These are phyloP conservation scores for Trifolium repens DNA, from an alignment of 306 rosid species.

Conservation along the genomic window DNA sequence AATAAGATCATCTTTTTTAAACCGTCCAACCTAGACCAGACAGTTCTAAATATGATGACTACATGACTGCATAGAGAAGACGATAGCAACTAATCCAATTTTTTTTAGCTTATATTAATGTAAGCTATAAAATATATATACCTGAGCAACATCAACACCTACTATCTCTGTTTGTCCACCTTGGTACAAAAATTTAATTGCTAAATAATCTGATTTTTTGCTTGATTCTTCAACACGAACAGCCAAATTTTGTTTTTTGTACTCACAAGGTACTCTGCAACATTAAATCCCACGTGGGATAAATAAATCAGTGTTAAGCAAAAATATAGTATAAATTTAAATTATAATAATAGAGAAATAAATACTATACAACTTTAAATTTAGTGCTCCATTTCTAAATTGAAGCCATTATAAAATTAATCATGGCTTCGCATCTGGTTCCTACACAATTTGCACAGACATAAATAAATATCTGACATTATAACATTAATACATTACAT, in stretches of 20 bases:
- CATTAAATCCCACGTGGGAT: constrained; percentile 6
- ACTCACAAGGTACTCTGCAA: constrained; percentile 74
- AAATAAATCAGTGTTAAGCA: neutral
- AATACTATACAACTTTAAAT: neutral
- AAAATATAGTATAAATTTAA: neutral
- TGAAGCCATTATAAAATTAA: constrained; percentile 17
- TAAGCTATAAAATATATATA: constrained; percentile 25
- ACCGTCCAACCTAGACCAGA: no score
- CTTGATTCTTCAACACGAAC: constrained; percentile 91
- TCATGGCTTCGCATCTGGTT: constrained; percentile 6
- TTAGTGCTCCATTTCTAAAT: neutral
- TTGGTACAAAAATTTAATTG: constrained; percentile 74
- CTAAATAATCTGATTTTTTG: constrained; percentile 64
- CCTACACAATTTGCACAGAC: neutral
- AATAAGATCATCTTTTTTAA: no score
- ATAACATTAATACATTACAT: neutral
- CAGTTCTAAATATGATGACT: no score
- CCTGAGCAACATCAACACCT: constrained; percentile 83
- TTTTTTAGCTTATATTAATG: neutral
- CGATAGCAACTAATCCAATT: no score
- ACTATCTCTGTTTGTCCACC: constrained; percentile 98
- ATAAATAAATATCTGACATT: constrained; percentile 19
- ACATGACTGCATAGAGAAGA: no score
- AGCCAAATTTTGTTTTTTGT: constrained; percentile 64
- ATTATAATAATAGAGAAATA: neutral